These are phyloP conservation scores for Colletotrichum graminicola DNA, from an alignment of 2,329 filamentous ascomycete genomes.

Conservation along the genomic window DNA sequence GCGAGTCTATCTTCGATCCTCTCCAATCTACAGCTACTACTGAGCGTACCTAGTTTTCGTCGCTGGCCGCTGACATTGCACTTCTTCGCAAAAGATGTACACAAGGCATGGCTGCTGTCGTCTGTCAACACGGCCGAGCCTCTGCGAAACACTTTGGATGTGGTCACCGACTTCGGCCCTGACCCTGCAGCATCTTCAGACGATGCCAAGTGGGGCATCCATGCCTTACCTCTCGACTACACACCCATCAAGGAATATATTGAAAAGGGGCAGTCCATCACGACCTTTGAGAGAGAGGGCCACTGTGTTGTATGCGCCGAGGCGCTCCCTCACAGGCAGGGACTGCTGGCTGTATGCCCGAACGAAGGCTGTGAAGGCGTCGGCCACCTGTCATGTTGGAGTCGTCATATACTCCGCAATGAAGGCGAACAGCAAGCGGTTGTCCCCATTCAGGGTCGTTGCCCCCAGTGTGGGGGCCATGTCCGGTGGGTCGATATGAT, in stretches of 20 bases:
- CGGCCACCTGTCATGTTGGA: slow-evolving; percentile 72
- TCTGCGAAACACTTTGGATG: slow-evolving; percentile 61
- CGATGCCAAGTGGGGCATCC: slow-evolving; percentile 59
- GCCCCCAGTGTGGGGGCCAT: slow-evolving; percentile 74
- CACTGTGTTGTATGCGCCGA: slow-evolving; percentile 66
- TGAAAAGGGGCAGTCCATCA: slow-evolving; percentile 65
- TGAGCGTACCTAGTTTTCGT: slow-evolving; percentile 82
- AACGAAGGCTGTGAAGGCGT: slow-evolving; percentile 66
- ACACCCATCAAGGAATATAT: slow-evolving; percentile 65
- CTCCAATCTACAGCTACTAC: slow-evolving; percentile 83
- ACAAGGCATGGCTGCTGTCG: slow-evolving; percentile 75
- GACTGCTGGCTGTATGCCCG: slow-evolving; percentile 69
- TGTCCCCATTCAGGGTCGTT: slow-evolving; percentile 76
- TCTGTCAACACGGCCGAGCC: slow-evolving; percentile 61
- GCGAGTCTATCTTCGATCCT: slow-evolving; percentile 76
- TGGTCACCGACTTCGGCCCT: slow-evolving; percentile 68
- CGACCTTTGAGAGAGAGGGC: slow-evolving; percentile 68
- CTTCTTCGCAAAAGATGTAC: slow-evolving; percentile 81
- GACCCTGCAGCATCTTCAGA: slow-evolving; percentile 21
- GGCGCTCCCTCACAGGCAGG: slow-evolving; percentile 59
- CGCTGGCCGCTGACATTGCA: slow-evolving; percentile 86
- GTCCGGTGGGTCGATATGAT: slow-evolving; percentile 83
- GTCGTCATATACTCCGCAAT: slow-evolving; percentile 61
- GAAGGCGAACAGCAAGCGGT: slow-evolving; percentile 58
- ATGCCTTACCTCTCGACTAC: slow-evolving; percentile 69